These are phyloP conservation scores for Rhizoclosmatium globosum DNA, from an alignment of 192 early-diverging fungal species.

Conservation along the genomic window DNA sequence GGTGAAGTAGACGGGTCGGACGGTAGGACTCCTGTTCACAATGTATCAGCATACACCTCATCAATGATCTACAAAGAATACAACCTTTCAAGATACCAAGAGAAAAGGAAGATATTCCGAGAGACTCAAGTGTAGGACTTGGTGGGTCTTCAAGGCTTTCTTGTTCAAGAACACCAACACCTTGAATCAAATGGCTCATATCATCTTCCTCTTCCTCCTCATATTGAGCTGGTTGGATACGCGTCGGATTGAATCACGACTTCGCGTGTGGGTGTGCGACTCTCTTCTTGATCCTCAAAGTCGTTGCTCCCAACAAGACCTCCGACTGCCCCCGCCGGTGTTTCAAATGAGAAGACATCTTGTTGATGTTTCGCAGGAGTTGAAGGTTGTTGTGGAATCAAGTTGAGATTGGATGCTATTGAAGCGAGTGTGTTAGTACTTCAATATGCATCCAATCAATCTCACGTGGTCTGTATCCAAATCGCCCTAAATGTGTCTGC, in stretches of 20 bases:
- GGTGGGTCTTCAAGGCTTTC: slow-evolving; percentile 3
- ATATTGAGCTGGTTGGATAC: background rate
- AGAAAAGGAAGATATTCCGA: slow-evolving; percentile 12
- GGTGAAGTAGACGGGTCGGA: background rate
- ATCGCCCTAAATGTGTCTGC: background rate
- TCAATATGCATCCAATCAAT: too few species aligned
- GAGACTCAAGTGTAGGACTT: slow-evolving; percentile 26
- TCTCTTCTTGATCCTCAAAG: slow-evolving; percentile 3
- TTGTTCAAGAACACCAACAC: background rate
- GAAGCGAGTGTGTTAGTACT: background rate
- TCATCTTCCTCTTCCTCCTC: background rate
- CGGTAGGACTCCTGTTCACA: background rate
- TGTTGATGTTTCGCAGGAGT: background rate
- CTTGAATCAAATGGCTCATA: background rate
- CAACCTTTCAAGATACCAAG: slow-evolving; percentile 26
- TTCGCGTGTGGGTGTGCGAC: background rate
- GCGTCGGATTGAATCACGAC: background rate
- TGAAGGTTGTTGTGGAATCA: background rate
- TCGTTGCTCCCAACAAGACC: slow-evolving; percentile 29
- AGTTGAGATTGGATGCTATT: background rate
- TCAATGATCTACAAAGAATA: too few species aligned
- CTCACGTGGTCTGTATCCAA: slow-evolving; percentile 15
- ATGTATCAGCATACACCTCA: background rate
- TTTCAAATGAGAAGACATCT: background rate
- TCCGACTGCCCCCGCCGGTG: slow-evolving; percentile 7